Evolutionary conservation across 2,329 filamentous ascomycete genomes (phyloP).

Genomic region (Hymenotorrendiella dingleyae): DNA sequence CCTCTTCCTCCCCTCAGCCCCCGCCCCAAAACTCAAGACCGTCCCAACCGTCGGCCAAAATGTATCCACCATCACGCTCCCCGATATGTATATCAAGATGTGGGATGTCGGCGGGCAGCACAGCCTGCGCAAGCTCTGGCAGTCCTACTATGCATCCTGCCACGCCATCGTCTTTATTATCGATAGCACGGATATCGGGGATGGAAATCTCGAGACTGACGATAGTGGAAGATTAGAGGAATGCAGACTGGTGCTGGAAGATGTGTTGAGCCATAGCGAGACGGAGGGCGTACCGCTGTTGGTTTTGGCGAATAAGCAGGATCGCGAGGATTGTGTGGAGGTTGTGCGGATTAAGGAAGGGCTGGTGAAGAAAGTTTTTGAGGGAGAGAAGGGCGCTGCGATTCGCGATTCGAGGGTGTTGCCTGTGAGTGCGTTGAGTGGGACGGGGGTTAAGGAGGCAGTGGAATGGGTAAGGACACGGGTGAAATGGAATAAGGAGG

Average conservation of each 20-base stretch:
- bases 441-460: constrained; percentile 82
- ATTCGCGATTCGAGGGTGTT: constrained; percentile 88
- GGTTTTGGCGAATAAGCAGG: constrained; percentile 95
- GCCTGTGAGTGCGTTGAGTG: constrained; percentile 85
- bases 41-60: constrained; percentile 97
- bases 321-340: constrained; percentile 94
- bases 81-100: constrained; percentile 95
- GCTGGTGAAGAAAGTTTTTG: constrained; percentile 89
- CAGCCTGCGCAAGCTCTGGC: constrained; percentile 83
- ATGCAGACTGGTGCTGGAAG: constrained; percentile 83
- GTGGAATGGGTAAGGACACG: constrained; percentile 94
- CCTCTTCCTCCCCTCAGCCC: constrained; percentile 62
- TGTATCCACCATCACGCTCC: constrained; percentile 82
- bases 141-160: constrained; percentile 88
- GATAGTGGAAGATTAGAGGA: constrained; percentile 66
- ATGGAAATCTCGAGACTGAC: constrained; percentile 47
- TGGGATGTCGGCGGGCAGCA: constrained; percentile 98
- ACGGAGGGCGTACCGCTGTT: constrained; percentile 87
- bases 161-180: constrained; percentile 98
- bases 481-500: constrained; percentile 96
- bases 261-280: constrained; percentile 80
- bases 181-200: constrained; percentile 88
- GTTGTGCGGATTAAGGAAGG: constrained; percentile 97
- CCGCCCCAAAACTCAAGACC: constrained; percentile 68
- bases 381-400: constrained; percentile 80